Conservation (phyloP, 2,329 filamentous ascomycete genomes). For the Boeremia exigua region DNA sequence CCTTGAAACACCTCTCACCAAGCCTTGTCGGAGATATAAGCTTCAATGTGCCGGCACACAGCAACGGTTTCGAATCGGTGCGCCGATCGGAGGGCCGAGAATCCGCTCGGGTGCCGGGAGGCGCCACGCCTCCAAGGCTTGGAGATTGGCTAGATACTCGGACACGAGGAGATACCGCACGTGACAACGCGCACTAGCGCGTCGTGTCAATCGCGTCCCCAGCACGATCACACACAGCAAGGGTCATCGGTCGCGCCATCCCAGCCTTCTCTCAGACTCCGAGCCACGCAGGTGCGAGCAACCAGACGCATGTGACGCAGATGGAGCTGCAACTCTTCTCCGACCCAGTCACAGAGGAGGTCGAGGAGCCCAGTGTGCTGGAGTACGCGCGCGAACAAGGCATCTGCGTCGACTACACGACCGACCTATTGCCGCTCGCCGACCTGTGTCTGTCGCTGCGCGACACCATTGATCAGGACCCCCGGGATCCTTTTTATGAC, state of each 20-base stretch:
- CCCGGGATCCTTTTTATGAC: constrained; percentile 26
- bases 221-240: background rate
- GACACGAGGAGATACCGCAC: background rate
- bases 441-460: constrained; percentile 17
- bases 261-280: too few relatives aligned
- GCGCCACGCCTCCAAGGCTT: background rate
- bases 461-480: constrained; percentile 23
- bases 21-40: constrained; percentile 4
- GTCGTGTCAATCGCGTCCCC: background rate
- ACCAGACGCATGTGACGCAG: too few relatives aligned
- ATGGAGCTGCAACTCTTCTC: constrained; percentile 29
- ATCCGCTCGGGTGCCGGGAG: background rate
- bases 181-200: constrained; percentile 8
- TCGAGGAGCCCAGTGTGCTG: constrained; percentile 50
- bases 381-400: constrained; percentile 57
- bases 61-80: background rate
- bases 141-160: background rate
- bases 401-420: constrained; percentile 49
- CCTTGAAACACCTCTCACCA: constrained; percentile 9
- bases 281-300: too few relatives aligned
- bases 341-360: constrained; percentile 6
- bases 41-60: background rate
- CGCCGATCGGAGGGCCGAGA: background rate
- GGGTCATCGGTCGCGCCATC: too few relatives aligned
- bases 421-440: constrained; percentile 30